These are phyloP conservation scores for Dacryopinax primogenitus DNA, from an alignment of 768 basidiomycete species.

Conservation along the genomic window DNA sequence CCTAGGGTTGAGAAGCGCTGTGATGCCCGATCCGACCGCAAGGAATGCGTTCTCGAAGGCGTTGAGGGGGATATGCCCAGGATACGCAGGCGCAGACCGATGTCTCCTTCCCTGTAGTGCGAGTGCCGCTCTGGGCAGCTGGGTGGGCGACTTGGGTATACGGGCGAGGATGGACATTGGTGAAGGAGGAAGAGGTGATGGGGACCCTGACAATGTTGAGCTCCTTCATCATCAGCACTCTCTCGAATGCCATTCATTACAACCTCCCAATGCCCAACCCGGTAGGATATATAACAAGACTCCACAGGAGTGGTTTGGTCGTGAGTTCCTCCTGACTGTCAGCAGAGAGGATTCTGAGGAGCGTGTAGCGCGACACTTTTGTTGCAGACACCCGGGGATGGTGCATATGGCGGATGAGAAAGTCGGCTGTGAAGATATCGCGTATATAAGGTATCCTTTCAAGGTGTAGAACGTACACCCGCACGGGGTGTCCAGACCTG, in stretches of 20 bases:
- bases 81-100: constrained; percentile 40
- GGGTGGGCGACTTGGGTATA: neutral
- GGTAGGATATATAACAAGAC: neutral
- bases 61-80: constrained; percentile 70
- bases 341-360: neutral
- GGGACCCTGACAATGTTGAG: neutral
- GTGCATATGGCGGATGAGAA: constrained; percentile 4
- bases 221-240: no score
- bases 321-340: neutral
- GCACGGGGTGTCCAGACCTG: neutral
- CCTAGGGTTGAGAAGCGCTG: constrained; percentile 66
- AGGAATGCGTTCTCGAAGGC: constrained; percentile 74
- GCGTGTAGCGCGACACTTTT: neutral
- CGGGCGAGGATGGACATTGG: constrained; percentile 1
- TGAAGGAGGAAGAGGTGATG: neutral
- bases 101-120: neutral
- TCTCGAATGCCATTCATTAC: no score
- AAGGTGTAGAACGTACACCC: neutral
- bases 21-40: constrained; percentile 70
- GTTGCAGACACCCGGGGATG: constrained; percentile 6
- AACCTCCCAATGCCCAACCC: neutral
- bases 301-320: neutral
- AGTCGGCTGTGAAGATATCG: constrained; percentile 10
- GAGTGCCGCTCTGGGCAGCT: neutral
- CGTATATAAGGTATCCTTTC: constrained; percentile 5